Base-by-base conservation (phyloP, 2,329 filamentous ascomycete species). In the Xylaria sp. region DNA sequence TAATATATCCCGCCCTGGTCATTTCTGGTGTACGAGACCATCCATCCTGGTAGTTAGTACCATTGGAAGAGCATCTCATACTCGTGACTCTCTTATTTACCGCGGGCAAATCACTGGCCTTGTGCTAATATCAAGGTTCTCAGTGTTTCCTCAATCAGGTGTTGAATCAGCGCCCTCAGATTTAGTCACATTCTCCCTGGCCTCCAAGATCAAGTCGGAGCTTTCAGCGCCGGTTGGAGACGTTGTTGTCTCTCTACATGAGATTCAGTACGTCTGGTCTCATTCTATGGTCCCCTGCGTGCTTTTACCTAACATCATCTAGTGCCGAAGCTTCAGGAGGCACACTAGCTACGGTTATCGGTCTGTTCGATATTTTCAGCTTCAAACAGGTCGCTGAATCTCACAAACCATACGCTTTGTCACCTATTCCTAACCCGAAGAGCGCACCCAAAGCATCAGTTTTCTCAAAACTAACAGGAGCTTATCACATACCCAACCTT, bases 331-430 rank as follows among this genome's bases (percentile, higher is more conserved):
- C 88, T 2, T 91, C 89, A 1, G 90, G 90, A n/a, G 90, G 90
- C 56, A 91, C 92, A 1, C 80, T 94, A 4, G 85, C 88, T 41
- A 94, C 93, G 0, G 82, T 90, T 3, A 79, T 98, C 15, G 86
- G 78, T 56, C 72, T 89, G 25, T 83, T 89, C 66, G 88, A 91
- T 31, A 78, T 80, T 55, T 89, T 85, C 75, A 80, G 81, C 25
- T 60, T 87, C 20, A 80, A 82, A 57, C 81, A 90, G 62, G 72
- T 91, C 6, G 76, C 75, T 15, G 80, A 79, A 2, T 80, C 86
- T 1, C 77, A 81, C 63, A 77, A 78, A 28, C 88, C 89, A 15
- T 91, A 85, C 75, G 85, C 85, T 0, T 79, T 88, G 10, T 91
- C 89, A 0, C 89, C 90, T 0, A 76, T 89, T 13, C 82, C 84